A percentile compares a stretch with the other conserved stretches of the same genome.
Conservation (phyloP, 257 asterid species). For the Primulina tabacum region DNA sequence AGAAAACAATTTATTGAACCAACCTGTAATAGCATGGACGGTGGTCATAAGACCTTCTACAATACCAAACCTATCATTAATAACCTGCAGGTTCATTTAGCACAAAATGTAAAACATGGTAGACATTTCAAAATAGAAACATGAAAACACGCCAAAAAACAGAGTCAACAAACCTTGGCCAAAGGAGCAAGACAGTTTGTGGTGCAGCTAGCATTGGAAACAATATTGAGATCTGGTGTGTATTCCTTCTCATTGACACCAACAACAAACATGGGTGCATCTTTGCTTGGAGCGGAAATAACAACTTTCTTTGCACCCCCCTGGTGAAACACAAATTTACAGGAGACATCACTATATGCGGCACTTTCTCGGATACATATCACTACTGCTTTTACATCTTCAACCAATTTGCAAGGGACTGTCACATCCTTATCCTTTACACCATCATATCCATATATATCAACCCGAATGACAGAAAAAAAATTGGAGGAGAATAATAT, state of each 20-base stretch:
- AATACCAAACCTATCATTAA: slow-evolving; percentile 71
- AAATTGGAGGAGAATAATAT: neutral
- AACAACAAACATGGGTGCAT: slow-evolving; percentile 82
- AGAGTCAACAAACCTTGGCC: slow-evolving; percentile 48
- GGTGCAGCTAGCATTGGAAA: slow-evolving; percentile 84
- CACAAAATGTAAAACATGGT: neutral
- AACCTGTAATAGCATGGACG: slow-evolving; percentile 71
- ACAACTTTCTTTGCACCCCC: slow-evolving; percentile 90
- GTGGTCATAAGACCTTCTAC: slow-evolving; percentile 83
- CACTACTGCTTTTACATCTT: neutral
- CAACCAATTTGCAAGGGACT: neutral
- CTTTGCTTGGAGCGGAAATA: slow-evolving; percentile 77
- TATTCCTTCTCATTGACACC: slow-evolving; percentile 81
- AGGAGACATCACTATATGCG: slow-evolving; percentile 5
- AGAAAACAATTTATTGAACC: neutral
- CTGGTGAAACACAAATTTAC: slow-evolving; percentile 29
- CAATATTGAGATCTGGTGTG: slow-evolving; percentile 56
- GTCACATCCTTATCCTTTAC: neutral
- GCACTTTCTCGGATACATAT: too few relatives aligned
- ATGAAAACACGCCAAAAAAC: neutral
- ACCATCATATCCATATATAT: neutral
- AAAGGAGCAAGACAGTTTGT: slow-evolving; percentile 78
- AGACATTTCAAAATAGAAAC: neutral
- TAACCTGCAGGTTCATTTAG: slow-evolving; percentile 36
- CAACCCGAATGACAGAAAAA: neutral